A percentile compares a stretch with the other conserved stretches of the same genome.
These are phyloP conservation scores for Leccinum incarnatum DNA, from an alignment of 768 basidiomycete genomes.

Conservation along the genomic window DNA sequence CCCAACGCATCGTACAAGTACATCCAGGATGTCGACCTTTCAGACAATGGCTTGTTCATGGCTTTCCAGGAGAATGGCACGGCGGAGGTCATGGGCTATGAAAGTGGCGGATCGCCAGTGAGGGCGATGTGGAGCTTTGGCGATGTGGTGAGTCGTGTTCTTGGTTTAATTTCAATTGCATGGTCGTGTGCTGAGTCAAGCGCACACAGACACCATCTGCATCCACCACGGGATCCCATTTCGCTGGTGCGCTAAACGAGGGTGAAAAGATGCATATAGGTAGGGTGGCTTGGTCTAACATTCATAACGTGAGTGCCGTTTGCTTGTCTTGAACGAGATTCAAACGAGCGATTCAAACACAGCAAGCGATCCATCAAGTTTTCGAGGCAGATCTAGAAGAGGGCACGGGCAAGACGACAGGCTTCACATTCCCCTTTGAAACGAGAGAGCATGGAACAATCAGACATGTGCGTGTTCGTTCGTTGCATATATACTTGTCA, in stretches of 20 bases:
- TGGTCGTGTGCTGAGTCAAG: background rate
- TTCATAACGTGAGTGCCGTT: constrained; percentile 43
- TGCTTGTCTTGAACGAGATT: background rate
- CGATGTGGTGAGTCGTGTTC: constrained; percentile 41
- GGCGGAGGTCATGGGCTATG: constrained; percentile 53
- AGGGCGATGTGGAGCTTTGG: constrained; percentile 54
- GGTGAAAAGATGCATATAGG: constrained; percentile 54
- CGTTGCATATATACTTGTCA: background rate
- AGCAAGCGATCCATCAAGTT: constrained; percentile 57
- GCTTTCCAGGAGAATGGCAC: constrained; percentile 55
- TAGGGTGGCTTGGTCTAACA: constrained; percentile 66
- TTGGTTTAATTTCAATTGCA: background rate
- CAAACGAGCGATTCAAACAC: constrained; percentile 1
- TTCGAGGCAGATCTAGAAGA: constrained; percentile 48
- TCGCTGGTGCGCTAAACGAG: constrained; percentile 52
- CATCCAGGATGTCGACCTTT: constrained; percentile 62
- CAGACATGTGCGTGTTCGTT: constrained; percentile 46
- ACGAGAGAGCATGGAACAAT: constrained; percentile 66
- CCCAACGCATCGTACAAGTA: constrained; percentile 46
- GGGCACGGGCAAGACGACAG: constrained; percentile 46
- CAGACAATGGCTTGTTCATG: constrained; percentile 56
- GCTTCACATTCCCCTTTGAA: constrained; percentile 64
- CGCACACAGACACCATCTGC: constrained; percentile 39
- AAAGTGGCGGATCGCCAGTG: constrained; percentile 36
- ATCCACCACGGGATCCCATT: constrained; percentile 48